Evolutionary conservation across 1,284 basidiomycete species (phyloP), one percentile per base, ranked within the genome.

Genomic region (Salmacisia buchloeana): DNA sequence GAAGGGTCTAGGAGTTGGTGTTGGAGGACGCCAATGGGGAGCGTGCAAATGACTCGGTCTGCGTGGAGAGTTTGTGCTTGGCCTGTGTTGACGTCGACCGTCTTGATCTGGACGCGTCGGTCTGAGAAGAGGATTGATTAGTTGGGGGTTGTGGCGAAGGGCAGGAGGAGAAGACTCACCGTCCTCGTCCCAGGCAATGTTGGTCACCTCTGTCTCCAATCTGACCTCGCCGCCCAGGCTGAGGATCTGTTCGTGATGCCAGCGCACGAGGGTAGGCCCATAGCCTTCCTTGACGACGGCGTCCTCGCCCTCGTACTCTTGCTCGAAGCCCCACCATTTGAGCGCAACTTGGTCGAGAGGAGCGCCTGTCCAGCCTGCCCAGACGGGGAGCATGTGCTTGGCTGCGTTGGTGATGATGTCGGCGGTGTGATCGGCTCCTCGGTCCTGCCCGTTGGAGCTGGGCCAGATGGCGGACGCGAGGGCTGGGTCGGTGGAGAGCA

Each of bases 301-400:
- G 33, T 65, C 63, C 9, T 35, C 31, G 29, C 63, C 63, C 15
- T n/a, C 23, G 39, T 43, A 61, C n/a, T 61, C 63, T 23, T 65
- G 35, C 21, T 62, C 63, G 38, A 45, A 58, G 29, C 63, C 63
- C 63, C 63, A 65, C 41, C 61, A 65, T 27, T 38, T 60, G 18
- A 65, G 49, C 9, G 46, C 33, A 2, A 62, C 60, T 15, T 65
- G 13, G 18, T 45, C 23, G 18, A 65, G 60, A 9, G 33, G 33
- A 6, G 63, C 63, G 13, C 63, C 63, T 5, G 60, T 65, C 63
- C 63, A 65, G 12, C 63, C 63, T 10, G 59, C 38, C 63, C 63
- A 65, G 25, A 62, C 31, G 6, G 29, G n/a, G 15, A 33, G 13
- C 18, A 35, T 25, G 29, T 25, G 12, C 56, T 18, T 29, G 29